These are phyloP conservation scores for Piromyces sp. DNA, from an alignment of 192 early-diverging fungal genomes.

Conservation along the genomic window DNA sequence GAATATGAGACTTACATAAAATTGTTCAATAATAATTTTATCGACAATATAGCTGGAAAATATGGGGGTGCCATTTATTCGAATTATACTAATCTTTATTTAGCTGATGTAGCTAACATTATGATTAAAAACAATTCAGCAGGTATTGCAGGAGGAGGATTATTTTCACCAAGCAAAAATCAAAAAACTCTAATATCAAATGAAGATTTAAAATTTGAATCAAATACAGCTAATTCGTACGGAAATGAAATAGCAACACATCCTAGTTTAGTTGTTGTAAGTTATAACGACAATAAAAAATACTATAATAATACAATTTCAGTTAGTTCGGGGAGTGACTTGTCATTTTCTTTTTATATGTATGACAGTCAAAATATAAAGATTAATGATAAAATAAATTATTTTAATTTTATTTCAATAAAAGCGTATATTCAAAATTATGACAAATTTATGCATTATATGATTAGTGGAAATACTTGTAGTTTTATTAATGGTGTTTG, in stretches of 20 bases:
- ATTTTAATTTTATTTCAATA: background rate
- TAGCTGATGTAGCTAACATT: background rate
- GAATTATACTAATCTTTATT: background rate
- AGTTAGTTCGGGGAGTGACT: background rate
- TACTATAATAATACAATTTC: background rate
- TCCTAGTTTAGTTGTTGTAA: background rate
- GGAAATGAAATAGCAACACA: background rate
- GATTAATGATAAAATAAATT: background rate
- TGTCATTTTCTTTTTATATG: background rate
- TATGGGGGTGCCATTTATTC: background rate
- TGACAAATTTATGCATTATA: background rate
- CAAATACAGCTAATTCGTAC: background rate
- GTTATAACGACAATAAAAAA: no score
- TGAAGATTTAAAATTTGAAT: background rate
- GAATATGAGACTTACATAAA: no score
- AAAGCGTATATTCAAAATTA: background rate
- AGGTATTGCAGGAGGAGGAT: background rate
- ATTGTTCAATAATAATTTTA: no score
- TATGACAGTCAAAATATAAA: background rate
- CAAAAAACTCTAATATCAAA: background rate
- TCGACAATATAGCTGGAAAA: background rate
- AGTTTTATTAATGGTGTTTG: background rate
- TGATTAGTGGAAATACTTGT: background rate
- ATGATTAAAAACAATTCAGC: background rate
- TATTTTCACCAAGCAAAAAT: background rate